phyloP scores from a whole-genome alignment of 805 yeast species.

The Sugiyamaella qingdaonensis region DNA sequence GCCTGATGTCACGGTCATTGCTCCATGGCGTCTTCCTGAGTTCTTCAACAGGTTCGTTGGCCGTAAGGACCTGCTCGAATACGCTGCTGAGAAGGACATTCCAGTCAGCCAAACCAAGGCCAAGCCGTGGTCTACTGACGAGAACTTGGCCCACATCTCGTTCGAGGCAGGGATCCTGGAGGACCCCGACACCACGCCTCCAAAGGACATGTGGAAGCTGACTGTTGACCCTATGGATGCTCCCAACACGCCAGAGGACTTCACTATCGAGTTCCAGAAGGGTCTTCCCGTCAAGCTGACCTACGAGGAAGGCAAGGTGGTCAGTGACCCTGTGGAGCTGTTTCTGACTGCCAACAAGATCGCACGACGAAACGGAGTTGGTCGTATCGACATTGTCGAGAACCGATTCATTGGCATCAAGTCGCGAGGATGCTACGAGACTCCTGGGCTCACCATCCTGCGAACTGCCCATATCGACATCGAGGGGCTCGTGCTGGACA shows the following conservation, averaged over 20 bases:
- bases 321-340: conserved; percentile 86
- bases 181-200: conserved; percentile 98
- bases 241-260: conserved; percentile 87
- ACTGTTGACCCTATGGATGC: conserved; percentile 95
- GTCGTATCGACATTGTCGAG: conserved; percentile 98
- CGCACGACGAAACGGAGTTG: conserved; percentile 99
- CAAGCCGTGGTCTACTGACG: conserved; percentile 99
- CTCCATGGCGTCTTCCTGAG: conserved; percentile 98
- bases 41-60: conserved; percentile 97
- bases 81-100: conserved; percentile 86
- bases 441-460: conserved; percentile 94
- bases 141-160: conserved; percentile 97
- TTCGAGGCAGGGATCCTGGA: conserved; percentile 99
- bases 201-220: conserved; percentile 99
- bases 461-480: conserved; percentile 93
- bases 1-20: conserved; percentile 94
- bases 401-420: conserved; percentile 98
- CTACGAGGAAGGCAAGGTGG: conserved; percentile 53
- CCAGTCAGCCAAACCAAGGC: conserved; percentile 97
- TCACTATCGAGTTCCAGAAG: conserved; percentile 72
- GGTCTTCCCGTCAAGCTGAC: conserved; percentile 85
- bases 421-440: conserved; percentile 99
- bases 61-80: conserved; percentile 90
- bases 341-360: conserved; percentile 89
- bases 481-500: conserved; percentile 94